Evolutionary conservation across 257 asterid species (phyloP), one percentile per base, ranked within the genome.

Genomic region (Pogostemon cablin): DNA sequence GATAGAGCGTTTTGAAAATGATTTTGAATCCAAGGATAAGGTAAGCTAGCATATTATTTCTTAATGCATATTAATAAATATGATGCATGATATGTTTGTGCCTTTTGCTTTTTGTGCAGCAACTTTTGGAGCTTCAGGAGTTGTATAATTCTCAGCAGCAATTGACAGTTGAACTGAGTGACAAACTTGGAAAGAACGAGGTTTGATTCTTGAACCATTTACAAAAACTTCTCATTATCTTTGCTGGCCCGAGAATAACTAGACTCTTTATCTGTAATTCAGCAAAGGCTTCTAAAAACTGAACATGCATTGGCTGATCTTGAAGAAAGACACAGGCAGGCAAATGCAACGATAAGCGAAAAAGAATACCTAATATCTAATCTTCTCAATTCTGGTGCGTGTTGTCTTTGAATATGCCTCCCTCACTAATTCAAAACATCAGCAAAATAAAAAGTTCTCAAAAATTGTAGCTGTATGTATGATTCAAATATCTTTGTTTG

Each of bases 311-410:
- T 92, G 86, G 82, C 84, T 80, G 96, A 88, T 86, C 96, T 92
- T 25, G 97, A 88, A 83, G 98, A 86, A 77, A 86, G 78, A 76
- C 87, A 87, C 60, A 84, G 86, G 63, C 89, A 84, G 79, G 97
- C 97, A 67, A 92, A 84, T 78, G 86, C 87, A 68, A 88, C 87
- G 40, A 90, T 92, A 44, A 88, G 84, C 72, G 98, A 92, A 72
- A 92, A 92, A 83, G 97, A 92, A 38, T 88, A 77, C 81, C 80
- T 92, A 71, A 87, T 92, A 84, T 80, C 90, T 67, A 87, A 81
- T 75, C 95, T 92, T 77, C 87, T 92, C 1, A 92, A 86, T 65
- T 92, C 96, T 61, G 98, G 98, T 92, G 74, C 64, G 86, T 73
- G 61, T 71, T 40, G 10, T 61, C 69, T 52, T 40, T 53, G 47